A percentile compares a stretch with the other conserved stretches of the same genome.
These are phyloP conservation scores for Xylaria sp. DNA, from an alignment of 2,329 filamentous ascomycete genomes.

Conservation along the genomic window DNA sequence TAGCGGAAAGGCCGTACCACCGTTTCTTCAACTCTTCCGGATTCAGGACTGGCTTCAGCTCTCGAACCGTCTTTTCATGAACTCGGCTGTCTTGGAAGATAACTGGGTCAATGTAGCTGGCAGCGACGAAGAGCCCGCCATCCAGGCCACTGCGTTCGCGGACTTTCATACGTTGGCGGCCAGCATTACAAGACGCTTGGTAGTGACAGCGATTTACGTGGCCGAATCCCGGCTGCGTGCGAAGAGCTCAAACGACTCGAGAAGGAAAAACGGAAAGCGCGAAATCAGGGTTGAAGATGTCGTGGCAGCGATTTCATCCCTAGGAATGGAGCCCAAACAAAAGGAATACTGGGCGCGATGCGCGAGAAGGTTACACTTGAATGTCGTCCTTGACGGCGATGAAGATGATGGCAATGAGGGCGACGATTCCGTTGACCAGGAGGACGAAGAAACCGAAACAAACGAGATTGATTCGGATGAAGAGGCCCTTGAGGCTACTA, in stretches of 20 bases:
- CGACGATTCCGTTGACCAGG: constrained; percentile 22
- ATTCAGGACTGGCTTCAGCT: constrained; percentile 57
- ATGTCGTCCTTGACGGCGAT: constrained; percentile 39
- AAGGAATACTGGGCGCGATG: constrained; percentile 43
- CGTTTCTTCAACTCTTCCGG: constrained; percentile 53
- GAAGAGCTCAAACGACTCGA: constrained; percentile 28
- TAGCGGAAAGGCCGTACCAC: constrained; percentile 28
- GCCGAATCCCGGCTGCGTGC: constrained; percentile 63
- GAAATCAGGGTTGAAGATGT: constrained; percentile 43
- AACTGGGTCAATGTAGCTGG: constrained; percentile 63
- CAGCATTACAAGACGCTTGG: constrained; percentile 63
- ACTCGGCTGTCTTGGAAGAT: constrained; percentile 51
- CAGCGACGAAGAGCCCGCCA: constrained; percentile 52
- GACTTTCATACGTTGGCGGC: constrained; percentile 67
- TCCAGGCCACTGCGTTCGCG: constrained; percentile 69
- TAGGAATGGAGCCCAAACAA: constrained; percentile 39
- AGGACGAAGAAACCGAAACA: constrained; percentile 6
- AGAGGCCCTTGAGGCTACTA: not conserved
- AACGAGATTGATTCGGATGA: constrained; percentile 1
- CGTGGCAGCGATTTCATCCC: constrained; percentile 43
- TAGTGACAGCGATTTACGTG: constrained; percentile 65
- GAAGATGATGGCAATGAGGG: constrained; percentile 31
- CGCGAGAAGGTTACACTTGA: constrained; percentile 45
- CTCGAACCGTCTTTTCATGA: constrained; percentile 70
- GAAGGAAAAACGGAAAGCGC: constrained; percentile 19